phyloP scores from a whole-genome alignment of 78 protist genomes.

The Pigoraptor vietnamica region DNA sequence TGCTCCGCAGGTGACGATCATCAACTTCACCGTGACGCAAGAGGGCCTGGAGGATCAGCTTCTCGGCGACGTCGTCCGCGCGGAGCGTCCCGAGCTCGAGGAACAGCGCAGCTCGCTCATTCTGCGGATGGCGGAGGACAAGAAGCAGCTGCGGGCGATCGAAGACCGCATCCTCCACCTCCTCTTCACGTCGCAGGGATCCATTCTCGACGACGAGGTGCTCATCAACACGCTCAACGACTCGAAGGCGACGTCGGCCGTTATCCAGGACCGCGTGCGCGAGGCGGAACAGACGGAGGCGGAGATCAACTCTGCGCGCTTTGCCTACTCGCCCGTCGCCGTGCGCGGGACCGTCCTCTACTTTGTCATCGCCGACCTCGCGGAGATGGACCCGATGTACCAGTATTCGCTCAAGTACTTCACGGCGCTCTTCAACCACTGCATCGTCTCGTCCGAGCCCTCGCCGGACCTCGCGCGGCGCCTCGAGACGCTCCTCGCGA shows the following conservation, averaged over 20 bases:
- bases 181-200: slow-evolving; percentile 48
- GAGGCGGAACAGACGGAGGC: slow-evolving; percentile 66
- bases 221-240: slow-evolving; percentile 72
- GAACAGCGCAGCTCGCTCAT: slow-evolving; percentile 54
- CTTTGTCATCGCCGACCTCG: slow-evolving; percentile 77
- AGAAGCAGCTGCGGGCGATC: slow-evolving; percentile 51
- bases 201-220: slow-evolving; percentile 72
- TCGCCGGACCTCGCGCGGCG: slow-evolving; percentile 23
- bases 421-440: slow-evolving; percentile 38
- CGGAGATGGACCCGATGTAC: slow-evolving; percentile 88
- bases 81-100: slow-evolving; percentile 76
- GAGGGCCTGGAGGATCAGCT: slow-evolving; percentile 81
- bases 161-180: slow-evolving; percentile 75
- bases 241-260: slow-evolving; percentile 56
- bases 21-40: slow-evolving; percentile 76
- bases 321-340: slow-evolving; percentile 58
- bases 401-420: slow-evolving; percentile 88
- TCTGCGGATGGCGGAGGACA: slow-evolving; percentile 43
- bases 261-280: slow-evolving; percentile 42
- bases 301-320: slow-evolving; percentile 63
- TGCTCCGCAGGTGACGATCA: slow-evolving; percentile 58
- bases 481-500: background rate
- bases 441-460: slow-evolving; percentile 30
- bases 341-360: slow-evolving; percentile 52
- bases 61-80: slow-evolving; percentile 57